Percentiles rank a stretch among this genome's conserved stretches.
These are phyloP conservation scores for Annulohypoxylon nitens DNA, from an alignment of 495 filamentous ascomycete genomes.

Conservation along the genomic window DNA sequence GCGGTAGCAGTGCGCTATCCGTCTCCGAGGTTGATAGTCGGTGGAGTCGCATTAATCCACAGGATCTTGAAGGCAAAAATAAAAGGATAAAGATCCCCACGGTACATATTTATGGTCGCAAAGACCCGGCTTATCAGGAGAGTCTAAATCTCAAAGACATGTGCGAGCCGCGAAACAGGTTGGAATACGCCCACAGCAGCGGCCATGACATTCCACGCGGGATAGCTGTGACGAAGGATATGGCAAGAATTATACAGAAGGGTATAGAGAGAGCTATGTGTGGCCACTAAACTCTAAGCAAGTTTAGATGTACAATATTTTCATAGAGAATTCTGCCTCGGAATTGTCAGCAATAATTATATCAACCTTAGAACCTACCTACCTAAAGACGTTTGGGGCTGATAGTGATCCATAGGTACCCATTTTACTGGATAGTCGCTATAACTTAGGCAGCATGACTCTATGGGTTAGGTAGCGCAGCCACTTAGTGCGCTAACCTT, in stretches of 20 bases:
- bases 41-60: constrained; percentile 7
- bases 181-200: constrained; percentile 4
- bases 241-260: constrained; percentile 6
- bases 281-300: neutral
- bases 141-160: constrained; percentile 12
- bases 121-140: constrained; percentile 7
- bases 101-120: constrained; percentile 2
- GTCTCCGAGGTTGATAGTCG: neutral
- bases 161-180: constrained; percentile 11
- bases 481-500: too few species aligned
- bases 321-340: too few species aligned
- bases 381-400: too few species aligned
- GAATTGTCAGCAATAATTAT: too few species aligned
- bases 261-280: constrained; percentile 10
- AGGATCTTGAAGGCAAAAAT: neutral
- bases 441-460: neutral
- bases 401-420: too few species aligned
- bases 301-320: too few species aligned
- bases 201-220: constrained; percentile 11
- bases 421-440: neutral
- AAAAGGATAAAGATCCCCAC: constrained; percentile 6
- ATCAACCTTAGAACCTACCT: too few species aligned
- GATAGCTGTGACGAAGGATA: constrained; percentile 2
- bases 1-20: constrained; percentile 2
- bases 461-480: too few species aligned